Evolutionary conservation across 1,139 yeast species (phyloP).

Genomic region (Saccharomycopsis crataegensis): DNA sequence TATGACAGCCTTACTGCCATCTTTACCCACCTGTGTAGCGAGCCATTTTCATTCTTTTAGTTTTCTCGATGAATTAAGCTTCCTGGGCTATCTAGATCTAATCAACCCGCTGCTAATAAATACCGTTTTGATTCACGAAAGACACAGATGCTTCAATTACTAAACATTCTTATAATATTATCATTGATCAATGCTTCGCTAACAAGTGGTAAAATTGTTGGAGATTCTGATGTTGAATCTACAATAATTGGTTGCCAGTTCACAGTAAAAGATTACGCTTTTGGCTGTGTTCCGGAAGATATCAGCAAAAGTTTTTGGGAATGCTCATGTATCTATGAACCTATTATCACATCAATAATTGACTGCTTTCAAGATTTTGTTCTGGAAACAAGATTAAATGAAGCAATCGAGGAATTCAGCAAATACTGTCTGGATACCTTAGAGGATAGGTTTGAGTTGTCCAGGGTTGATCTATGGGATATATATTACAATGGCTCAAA

Average conservation of each 20-base stretch:
- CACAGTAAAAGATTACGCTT: not conserved
- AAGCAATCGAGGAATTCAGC: not conserved
- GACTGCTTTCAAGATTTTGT: not conserved
- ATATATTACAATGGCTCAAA: conserved; percentile 1
- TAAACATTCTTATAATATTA: too few species aligned
- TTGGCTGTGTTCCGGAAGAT: not conserved
- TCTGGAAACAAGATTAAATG: not conserved
- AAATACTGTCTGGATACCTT: not conserved
- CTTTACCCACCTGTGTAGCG: too few species aligned
- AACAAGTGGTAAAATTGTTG: too few species aligned
- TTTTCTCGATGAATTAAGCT: too few species aligned
- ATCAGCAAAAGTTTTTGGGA: not conserved
- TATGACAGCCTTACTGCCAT: too few species aligned
- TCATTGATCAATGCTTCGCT: too few species aligned
- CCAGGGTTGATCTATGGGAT: not conserved
- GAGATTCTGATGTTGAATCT: too few species aligned
- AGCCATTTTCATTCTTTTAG: too few species aligned
- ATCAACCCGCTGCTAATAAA: too few species aligned
- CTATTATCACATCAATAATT: not conserved
- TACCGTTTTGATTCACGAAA: too few species aligned
- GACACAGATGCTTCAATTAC: too few species aligned
- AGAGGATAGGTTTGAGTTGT: not conserved
- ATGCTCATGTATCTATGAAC: conserved; percentile 1
- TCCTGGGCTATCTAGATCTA: too few species aligned
- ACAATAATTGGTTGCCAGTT: conserved; percentile 1